These are phyloP conservation scores for Polymyxa betae DNA, from an alignment of 208 protist species.

Conservation along the genomic window DNA sequence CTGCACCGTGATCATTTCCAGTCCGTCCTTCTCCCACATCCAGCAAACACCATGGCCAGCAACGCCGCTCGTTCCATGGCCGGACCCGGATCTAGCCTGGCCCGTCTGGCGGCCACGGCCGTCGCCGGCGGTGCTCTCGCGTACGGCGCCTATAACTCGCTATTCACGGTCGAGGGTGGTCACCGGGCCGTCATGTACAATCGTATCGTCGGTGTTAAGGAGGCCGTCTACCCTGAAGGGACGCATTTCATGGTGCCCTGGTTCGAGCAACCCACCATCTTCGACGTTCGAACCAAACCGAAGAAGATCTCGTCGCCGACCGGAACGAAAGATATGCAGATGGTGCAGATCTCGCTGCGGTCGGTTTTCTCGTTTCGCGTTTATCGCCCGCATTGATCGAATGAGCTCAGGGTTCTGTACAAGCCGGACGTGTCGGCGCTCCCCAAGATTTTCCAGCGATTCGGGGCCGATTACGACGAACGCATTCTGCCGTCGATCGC, in stretches of 20 bases:
- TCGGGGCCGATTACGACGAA: slow-evolving; percentile 95
- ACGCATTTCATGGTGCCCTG: slow-evolving; percentile 85
- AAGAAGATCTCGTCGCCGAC: slow-evolving; percentile 77
- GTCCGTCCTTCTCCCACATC: too few species aligned
- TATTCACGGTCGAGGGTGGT: slow-evolving; percentile 85
- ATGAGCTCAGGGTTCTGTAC: slow-evolving; percentile 87
- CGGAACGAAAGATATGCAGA: slow-evolving; percentile 91
- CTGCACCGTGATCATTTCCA: too few species aligned
- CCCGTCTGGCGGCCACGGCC: not conserved
- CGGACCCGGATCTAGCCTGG: not conserved
- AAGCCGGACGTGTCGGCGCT: slow-evolving; percentile 87
- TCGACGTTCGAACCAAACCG: slow-evolving; percentile 89
- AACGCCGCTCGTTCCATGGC: not conserved
- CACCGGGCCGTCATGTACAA: slow-evolving; percentile 97
- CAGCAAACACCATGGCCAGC: not conserved
- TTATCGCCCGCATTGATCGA: not conserved
- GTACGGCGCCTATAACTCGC: slow-evolving; percentile 54
- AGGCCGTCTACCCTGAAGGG: slow-evolving; percentile 81
- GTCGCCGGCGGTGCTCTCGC: not conserved
- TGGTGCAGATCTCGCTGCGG: slow-evolving; percentile 95
- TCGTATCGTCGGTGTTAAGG: slow-evolving; percentile 87
- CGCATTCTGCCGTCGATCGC: slow-evolving; percentile 96
- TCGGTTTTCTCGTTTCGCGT: not conserved
- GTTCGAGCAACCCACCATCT: slow-evolving; percentile 92
- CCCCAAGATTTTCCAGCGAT: slow-evolving; percentile 87